Base-by-base conservation (phyloP, 345 rosid genomes). In the Arabis hirsuta region DNA sequence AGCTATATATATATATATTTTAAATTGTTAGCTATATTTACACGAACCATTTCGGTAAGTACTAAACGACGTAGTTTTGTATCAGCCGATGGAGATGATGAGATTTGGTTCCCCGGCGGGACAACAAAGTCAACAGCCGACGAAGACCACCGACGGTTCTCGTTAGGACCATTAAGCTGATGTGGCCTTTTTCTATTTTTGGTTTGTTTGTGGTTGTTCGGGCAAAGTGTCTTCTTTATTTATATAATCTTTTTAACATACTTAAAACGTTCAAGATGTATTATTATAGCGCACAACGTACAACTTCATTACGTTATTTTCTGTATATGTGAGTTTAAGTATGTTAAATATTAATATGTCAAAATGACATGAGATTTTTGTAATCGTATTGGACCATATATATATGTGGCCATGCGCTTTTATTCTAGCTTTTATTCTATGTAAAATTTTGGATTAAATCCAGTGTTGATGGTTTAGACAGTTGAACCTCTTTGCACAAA, bases 1-100 rank as follows among this genome's bases (percentile, higher is more conserved):
- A 4, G 29, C 29, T 22, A 22, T 2, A 22, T n/a, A n/a, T n/a
- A n/a, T n/a, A n/a, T n/a, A n/a, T n/a, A n/a, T n/a, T n/a, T n/a
- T n/a, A n/a, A n/a, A n/a, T n/a, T n/a, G n/a, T n/a, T n/a, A n/a
- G n/a, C n/a, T 31, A 31, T 32, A 32, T 5, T 32, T 32, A 32
- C 4, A 32, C 36, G 36, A 32, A 5, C 7, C 36, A 29, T 29
- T 29, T 29, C 36, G 7, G 7, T 32, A 6, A 7, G 36, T 32
- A 29, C 32, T 29, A 29, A 29, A 27, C 9, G 59, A 9, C 29
- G 11, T 73, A 10, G 53, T 55, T 24, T 55, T n/a, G 12, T 27
- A 41, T 53, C 81, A 86, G 90, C 72, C 82, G 36, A 62, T 80
- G 79, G 83, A 83, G 43, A 82, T 82, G 89, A 56, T 82, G 63